A percentile compares a stretch with the other conserved stretches of the same genome.
phyloP scores from a whole-genome alignment of 306 rosid genomes.

The Erythrophleum fordii region DNA sequence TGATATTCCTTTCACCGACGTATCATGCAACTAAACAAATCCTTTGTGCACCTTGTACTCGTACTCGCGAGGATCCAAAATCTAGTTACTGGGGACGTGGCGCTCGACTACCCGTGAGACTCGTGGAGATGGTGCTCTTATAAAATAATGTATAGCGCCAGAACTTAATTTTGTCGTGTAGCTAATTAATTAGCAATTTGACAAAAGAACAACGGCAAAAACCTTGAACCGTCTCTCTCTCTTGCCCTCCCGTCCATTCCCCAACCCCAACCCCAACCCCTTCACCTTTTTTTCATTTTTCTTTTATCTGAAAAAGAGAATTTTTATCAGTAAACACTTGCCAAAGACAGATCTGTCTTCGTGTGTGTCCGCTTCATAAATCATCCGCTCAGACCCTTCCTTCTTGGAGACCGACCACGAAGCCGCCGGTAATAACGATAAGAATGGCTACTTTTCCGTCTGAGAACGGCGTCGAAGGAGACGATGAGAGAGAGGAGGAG shows the following conservation, averaged over 20 bases:
- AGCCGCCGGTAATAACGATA: constrained; percentile 43
- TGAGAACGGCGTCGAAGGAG: constrained; percentile 87
- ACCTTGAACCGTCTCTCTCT: neutral
- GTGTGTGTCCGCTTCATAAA: neutral
- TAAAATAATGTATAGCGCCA: too few relatives aligned
- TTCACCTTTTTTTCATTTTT: neutral
- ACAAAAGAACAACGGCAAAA: neutral
- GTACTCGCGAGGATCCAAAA: too few relatives aligned
- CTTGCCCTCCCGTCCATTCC: neutral
- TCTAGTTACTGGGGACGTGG: too few relatives aligned
- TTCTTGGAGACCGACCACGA: constrained; percentile 34
- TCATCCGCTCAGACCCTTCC: neutral
- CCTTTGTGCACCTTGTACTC: too few relatives aligned
- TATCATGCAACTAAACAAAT: too few relatives aligned
- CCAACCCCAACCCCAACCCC: too few relatives aligned
- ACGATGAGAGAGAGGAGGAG: constrained; percentile 87
- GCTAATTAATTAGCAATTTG: neutral
- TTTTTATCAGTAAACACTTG: constrained; percentile 4
- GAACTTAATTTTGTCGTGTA: constrained; percentile 28
- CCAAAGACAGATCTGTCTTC: constrained; percentile 25
- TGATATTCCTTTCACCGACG: too few relatives aligned
- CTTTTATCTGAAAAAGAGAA: neutral
- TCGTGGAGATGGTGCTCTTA: too few relatives aligned
- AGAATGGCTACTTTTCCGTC: constrained; percentile 86
- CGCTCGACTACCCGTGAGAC: too few relatives aligned